Evolutionary conservation across 805 yeast species (phyloP), one percentile per base, ranked within the genome.

Genomic region (Metschnikowia cerradonensis): DNA sequence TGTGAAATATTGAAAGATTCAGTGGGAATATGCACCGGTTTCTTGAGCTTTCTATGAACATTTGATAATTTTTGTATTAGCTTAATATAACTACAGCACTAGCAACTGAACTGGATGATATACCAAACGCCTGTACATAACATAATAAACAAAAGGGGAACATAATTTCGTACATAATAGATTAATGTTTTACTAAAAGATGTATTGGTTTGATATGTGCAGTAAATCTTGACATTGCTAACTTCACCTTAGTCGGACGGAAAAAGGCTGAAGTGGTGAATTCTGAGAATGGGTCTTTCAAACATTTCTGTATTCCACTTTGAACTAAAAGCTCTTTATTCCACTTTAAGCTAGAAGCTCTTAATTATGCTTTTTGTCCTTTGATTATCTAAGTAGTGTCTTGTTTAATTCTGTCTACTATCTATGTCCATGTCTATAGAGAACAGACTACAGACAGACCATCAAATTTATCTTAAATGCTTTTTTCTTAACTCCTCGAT

Each of bases 91-190:
- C 2, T 17, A 8, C 13, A 41, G 14, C 36, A 15, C 23, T 32
- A 20, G 14, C 13, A 20, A 26, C n/a, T 17, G 19, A 17, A 17
- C 19, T 19, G 19, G 22, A 17, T 26, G 17, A 17, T 31, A 8
- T 19, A 41, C 36, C 45, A 19, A 20, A 15, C 38, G 26, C 45
- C 15, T 42, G 45, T 42, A 42, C 38, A 33, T 42, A 42, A 22
- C 22, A 20, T n/a, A 30, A 15, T 26, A 40, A 11, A 11, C 13
- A 39, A 39, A 8, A 23, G 14, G 31, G 17, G 17, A 38, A 4
- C 17, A 38, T 38, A 14, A 20, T 6, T n/a, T 17, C 41, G 17
- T 14, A 22, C 6, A 39, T 39, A 10, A n/a, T 13, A 23, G n/a
- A 22, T 14, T 4, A 23, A 14, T n/a, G 17, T n/a, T 20, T 37